Conservation (phyloP, 2,329 filamentous ascomycete species). For the Botrytis fragariae region DNA sequence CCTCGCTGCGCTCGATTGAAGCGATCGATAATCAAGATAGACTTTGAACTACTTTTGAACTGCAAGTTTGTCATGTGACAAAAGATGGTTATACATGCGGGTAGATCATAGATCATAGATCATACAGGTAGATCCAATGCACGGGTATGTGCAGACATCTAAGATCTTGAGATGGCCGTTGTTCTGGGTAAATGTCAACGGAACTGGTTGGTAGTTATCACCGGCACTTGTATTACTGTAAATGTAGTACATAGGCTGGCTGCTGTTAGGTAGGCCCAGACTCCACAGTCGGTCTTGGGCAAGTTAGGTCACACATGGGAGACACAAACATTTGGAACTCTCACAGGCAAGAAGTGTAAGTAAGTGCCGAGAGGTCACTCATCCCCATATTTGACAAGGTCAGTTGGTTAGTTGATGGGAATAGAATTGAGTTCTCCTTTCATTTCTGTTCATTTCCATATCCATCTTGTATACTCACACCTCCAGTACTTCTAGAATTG, state of each 20-base stretch:
- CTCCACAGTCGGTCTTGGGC: not conserved
- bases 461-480: not conserved
- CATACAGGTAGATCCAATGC: slow-evolving; percentile 8
- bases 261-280: not conserved
- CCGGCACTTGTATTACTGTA: not conserved
- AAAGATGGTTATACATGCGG: not conserved
- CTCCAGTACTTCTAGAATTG: not conserved
- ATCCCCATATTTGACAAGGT: not conserved
- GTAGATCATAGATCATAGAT: not conserved
- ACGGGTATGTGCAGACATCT: slow-evolving; percentile 12
- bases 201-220: not conserved
- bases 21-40: not conserved
- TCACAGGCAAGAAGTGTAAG: not conserved
- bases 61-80: not conserved
- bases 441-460: not conserved
- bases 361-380: not conserved
- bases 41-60: not conserved
- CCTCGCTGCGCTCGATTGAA: slow-evolving; percentile 11
- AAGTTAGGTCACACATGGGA: not conserved
- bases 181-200: slow-evolving; percentile 6
- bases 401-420: not conserved
- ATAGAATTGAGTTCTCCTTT: not conserved
- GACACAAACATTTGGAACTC: not conserved
- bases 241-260: not conserved
- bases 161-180: slow-evolving; percentile 1